Evolutionary conservation across 345 rosid species (phyloP), one percentile per base, ranked within the genome.

Genomic region (Salix brachista): DNA sequence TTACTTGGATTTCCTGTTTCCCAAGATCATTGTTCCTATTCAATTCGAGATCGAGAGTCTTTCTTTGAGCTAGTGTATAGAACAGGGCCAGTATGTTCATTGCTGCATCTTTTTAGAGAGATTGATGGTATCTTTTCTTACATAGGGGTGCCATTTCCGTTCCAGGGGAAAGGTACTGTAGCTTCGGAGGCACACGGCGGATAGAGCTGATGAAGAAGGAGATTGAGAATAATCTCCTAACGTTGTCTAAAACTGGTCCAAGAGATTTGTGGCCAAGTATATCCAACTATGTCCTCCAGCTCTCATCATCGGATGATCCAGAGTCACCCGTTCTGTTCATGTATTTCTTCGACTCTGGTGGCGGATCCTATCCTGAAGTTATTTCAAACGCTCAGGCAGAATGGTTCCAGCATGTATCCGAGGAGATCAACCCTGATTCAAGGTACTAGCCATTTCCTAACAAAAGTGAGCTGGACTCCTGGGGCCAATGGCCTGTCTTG

Each of bases 291-390:
- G 91, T 88, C 48, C 83, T 90, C 72, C 76, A 74, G 19, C 73
- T 91, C 69, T 85, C 86, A 52, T 80, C 90, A 48, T 80, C 83
- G 1, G 70, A 84, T 54, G 76, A 78, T 76, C 83, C 89, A 3
- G 52, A 65, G 48, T 75, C 77, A 25, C 83, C 85, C 0, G 74
- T 89, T 37, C 85, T 80, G 54, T 86, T 85, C 80, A 82, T 95
- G 67, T 95, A 94, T 84, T 89, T 93, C 73, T 88, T 95, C 21
- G 99, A 95, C 85, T 95, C 97, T 25, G 99, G 99, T 0, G 99
- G 97, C 65, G 97, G 97, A 25, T 91, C 98, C 11, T 94, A 92
- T 58, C 96, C 97, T 2, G 86, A 92, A 76, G 91, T 91, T 71
- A 80, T 91, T 76, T 94, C 98, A 77, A 83, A 73, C 68, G 86